Percentiles rank a stretch among this genome's conserved stretches.
Conservation (phyloP, 306 rosid genomes). For the Prunus mira region DNA sequence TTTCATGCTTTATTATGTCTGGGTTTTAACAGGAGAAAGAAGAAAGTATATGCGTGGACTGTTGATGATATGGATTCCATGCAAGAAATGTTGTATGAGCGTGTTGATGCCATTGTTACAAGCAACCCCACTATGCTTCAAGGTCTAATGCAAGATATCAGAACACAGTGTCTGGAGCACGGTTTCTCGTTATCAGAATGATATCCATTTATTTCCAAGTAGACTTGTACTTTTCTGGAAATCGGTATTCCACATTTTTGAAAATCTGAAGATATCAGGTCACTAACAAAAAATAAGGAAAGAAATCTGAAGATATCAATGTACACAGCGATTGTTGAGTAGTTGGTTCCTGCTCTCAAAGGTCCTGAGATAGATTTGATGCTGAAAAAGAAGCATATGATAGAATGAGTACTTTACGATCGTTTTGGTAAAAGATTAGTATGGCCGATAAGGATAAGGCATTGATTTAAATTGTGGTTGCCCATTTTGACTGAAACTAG, state of each 20-base stretch:
- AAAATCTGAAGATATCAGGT: background rate
- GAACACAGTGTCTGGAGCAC: constrained; percentile 69
- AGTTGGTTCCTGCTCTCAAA: background rate
- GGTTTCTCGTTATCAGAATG: constrained; percentile 56
- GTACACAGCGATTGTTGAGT: background rate
- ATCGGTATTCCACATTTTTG: background rate
- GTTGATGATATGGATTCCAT: constrained; percentile 74
- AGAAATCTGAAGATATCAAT: background rate
- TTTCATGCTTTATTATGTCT: constrained; percentile 12
- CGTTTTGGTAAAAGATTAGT: no score
- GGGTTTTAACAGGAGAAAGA: constrained; percentile 56
- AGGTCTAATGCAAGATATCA: constrained; percentile 63
- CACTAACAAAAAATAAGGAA: no score
- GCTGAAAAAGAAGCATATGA: no score
- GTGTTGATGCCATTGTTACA: constrained; percentile 78
- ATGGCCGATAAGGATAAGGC: no score
- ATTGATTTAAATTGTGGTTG: no score
- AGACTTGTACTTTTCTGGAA: background rate
- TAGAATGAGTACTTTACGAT: no score
- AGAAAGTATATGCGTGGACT: constrained; percentile 87
- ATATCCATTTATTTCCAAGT: constrained; percentile 2
- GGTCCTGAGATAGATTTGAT: background rate
- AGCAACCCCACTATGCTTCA: constrained; percentile 72
- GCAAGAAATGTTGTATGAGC: constrained; percentile 62
- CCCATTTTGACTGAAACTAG: no score